Base-by-base conservation (phyloP, 225 moss, liverwort and hornwort species). In the Marchantia polymorpha region DNA sequence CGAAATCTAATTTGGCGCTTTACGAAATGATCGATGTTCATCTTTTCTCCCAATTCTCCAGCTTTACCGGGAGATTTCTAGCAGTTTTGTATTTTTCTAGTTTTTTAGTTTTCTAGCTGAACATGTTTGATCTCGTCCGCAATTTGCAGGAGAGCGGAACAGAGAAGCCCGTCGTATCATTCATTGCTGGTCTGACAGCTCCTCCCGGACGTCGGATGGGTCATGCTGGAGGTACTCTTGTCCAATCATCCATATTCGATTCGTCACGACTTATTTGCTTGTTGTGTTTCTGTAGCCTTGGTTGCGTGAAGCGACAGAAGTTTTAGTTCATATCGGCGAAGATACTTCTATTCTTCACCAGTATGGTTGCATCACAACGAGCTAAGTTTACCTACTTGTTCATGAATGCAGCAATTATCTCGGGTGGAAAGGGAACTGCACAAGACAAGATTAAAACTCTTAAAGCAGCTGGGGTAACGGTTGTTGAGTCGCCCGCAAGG, bases 141-240 rank as follows among this genome's bases (percentile, higher is more conserved):
- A 12, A 48, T 26, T 78, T 79, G 13, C 88, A 88, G 80, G 92
- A 92, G 55, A 91, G 96, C 71, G 94, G 94, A 75, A 96, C 96
- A 63, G 80, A 92, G 82, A 96, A 96, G 81, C 96, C 94, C 3
- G 92, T 96, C 19, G 96, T 96, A 74, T 92, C 96, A 10, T 96
- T 96, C 54, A 96, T 96, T 68, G 96, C 96, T 78, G 96, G 96
- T 60, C 86, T 96, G 80, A 96, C 96, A 83, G 96, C 96, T 72
- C 96, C 96, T 78, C 94, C 96, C 0, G 96, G 96, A 6, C 91
- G 96, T 67, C 92, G 96, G 30, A 96, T 96, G 96, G 96, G 96
- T 51, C 96, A 96, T 85, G 96, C 96, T 64, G 96, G 96, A 83
- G 88, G 88, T 88, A 77, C 10, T 23, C 39, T 39, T 39, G 5